Evolutionary conservation across 148 eudicot genomes (phyloP), one percentile per base, ranked within the genome.

Genomic region (Fagopyrum homotropicum): DNA sequence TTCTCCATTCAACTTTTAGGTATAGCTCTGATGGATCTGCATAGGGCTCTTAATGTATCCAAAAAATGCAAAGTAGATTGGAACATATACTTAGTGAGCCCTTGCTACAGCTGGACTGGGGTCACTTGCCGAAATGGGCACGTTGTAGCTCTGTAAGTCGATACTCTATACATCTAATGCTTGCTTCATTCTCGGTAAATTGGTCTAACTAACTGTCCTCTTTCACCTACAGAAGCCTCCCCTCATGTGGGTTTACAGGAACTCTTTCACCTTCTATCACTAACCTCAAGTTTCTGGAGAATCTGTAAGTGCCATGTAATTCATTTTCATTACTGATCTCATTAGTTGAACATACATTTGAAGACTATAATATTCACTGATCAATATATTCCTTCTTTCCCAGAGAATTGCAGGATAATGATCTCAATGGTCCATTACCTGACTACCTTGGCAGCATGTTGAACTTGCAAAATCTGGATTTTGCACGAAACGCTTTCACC

Each of bases 61-160:
- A 64, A 77, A 68, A 47, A 80, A 7, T 84, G 81, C 75, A 84
- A 92, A 72, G 78, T 45, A 12, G 89, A 89, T 81, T 95, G 98
- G 98, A 82, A 88, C 74, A 1, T 40, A 74, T 55, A 26, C 83
- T 72, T 81, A 8, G 98, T 95, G 52, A 95, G 86, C 81, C 97
- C 98, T 47, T 95, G 98, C 84, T 84, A 80, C 77, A 89, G 92
- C 79, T 92, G 98, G 97, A 84, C 96, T 69, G 84, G 88, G 79
- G 96, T 95, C 74, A 82, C 89, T n/a, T 95, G 98, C 80, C 78
- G 64, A 79, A 69, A 83, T 63, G 97, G 91, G 86, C 88, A 83
- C 74, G 97, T 95, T 44, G 76, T 86, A 59, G 82, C 86, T 72
- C 69, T 95, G 98, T 95, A 84, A 83, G 97, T 44, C 45, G 49